phyloP scores from a whole-genome alignment of 768 basidiomycete species.

The Dacryopinax primogenitus region DNA sequence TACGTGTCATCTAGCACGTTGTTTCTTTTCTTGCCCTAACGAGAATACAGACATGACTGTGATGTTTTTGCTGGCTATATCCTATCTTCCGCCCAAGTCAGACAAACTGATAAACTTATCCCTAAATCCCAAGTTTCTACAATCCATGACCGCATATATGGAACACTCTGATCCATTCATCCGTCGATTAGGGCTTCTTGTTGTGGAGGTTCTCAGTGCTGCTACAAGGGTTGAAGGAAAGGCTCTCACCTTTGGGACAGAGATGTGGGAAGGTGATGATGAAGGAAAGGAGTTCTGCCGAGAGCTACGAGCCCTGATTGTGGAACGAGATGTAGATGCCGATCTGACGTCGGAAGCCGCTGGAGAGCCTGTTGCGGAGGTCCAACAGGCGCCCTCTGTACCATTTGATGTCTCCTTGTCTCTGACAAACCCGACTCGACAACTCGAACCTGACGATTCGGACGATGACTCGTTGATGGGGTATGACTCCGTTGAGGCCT shows the following conservation, averaged over 20 bases:
- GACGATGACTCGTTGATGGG: conserved; percentile 72
- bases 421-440: background rate
- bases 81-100: conserved; percentile 39
- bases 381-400: too few species aligned
- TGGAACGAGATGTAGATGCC: conserved; percentile 15
- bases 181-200: conserved; percentile 84
- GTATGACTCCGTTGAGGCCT: conserved; percentile 53
- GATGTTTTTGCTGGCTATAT: conserved; percentile 51
- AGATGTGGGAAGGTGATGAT: conserved; percentile 63
- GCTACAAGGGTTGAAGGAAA: conserved; percentile 51
- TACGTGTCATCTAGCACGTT: conserved; percentile 29
- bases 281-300: conserved; percentile 53
- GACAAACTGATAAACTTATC: conserved; percentile 22
- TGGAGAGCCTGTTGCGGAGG: background rate
- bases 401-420: too few species aligned
- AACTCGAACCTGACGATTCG: conserved; percentile 43
- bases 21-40: background rate
- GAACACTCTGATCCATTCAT: conserved; percentile 61
- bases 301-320: conserved; percentile 36
- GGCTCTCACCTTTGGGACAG: conserved; percentile 56
- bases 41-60: conserved; percentile 50
- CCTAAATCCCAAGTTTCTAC: conserved; percentile 40
- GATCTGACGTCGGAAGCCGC: conserved; percentile 15
- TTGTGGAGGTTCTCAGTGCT: conserved; percentile 48
- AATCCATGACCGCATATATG: conserved; percentile 60